Base-by-base conservation (phyloP, 257 asterid genomes). In the Voacanga thouarsii region DNA sequence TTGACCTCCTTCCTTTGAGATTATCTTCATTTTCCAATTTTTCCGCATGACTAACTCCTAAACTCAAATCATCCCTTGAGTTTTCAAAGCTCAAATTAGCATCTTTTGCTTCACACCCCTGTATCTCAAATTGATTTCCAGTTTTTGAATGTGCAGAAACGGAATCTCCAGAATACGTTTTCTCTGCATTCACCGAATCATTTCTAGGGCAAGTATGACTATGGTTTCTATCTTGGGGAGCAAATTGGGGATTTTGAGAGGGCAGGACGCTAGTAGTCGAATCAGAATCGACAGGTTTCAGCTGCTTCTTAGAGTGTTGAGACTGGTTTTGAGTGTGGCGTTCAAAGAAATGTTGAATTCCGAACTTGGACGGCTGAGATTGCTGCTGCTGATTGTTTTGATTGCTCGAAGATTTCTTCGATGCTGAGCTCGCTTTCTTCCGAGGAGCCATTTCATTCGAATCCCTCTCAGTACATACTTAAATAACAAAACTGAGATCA, bases 311-410 rank as follows among this genome's bases (percentile, higher is more conserved):
- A 28, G 85, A 66, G 82, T 82, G 80, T 47, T 87, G 90, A 21
- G 90, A 82, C 75, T 64, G 74, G 55, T 82, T 89, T 87, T 91
- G 91, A 16, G 93, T 86, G 80, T 95, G 98, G 77, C 92, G 96
- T 65, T 90, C 94, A 81, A 95, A 95, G 90, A 92, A 93, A 80
- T 95, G 99, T 72, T 93, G 96, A 79, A 95, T 95, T n/a, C 96
- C 97, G 39, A 90, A 94, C 69, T 92, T 92, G 75, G 93, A 75
- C 26, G 93, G 92, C 88, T 95, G 90, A 72, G 98, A 86, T 76
- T 86, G 90, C 84, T 81, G 86, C 0, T 87, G 85, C 65, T 53
- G 81, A 28, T 81, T 79, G 66, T 75, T 85, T 45, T 80, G 89
- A 71, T 80, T 72, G 85, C 72, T 72, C 30, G 91, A 21, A 6